A percentile compares a stretch with the other conserved stretches of the same genome.
Conservation (phyloP, 305 asterid species). For the Fraxinus greggii region DNA sequence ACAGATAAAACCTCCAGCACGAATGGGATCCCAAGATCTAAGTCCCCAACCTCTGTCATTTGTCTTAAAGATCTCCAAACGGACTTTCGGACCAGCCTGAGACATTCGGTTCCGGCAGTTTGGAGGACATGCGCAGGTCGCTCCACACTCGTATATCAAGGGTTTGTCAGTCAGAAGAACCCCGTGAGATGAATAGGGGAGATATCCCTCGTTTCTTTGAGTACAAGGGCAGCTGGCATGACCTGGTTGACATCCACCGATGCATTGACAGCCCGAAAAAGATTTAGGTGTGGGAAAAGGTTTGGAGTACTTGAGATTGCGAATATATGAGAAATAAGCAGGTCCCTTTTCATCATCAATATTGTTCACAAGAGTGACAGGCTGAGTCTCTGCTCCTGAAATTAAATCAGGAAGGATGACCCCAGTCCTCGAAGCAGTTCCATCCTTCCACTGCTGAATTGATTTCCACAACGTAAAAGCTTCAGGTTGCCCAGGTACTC, state of each 20-base stretch:
- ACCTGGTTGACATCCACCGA: slow-evolving; percentile 82
- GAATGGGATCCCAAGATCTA: slow-evolving; percentile 93
- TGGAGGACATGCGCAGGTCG: slow-evolving; percentile 66
- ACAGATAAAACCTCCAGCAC: slow-evolving; percentile 74
- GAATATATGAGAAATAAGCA: slow-evolving; percentile 69
- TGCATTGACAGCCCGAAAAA: slow-evolving; percentile 58
- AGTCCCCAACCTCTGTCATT: slow-evolving; percentile 90
- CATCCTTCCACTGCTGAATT: slow-evolving; percentile 80
- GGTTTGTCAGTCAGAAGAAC: slow-evolving; percentile 53
- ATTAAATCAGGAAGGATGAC: slow-evolving; percentile 73
- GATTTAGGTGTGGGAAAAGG: slow-evolving; percentile 48
- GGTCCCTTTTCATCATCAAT: slow-evolving; percentile 87
- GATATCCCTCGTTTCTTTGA: slow-evolving; percentile 55
- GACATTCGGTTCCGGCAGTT: slow-evolving; percentile 68
- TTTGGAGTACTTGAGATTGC: slow-evolving; percentile 50
- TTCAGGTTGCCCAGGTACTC: slow-evolving; percentile 77
- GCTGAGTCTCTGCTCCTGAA: slow-evolving; percentile 69
- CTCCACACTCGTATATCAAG: slow-evolving; percentile 72
- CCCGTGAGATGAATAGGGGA: slow-evolving; percentile 66
- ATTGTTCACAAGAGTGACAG: slow-evolving; percentile 77
- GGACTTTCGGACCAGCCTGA: slow-evolving; percentile 67
- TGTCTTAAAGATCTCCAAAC: slow-evolving; percentile 81
- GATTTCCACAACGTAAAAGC: slow-evolving; percentile 80
- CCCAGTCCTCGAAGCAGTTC: slow-evolving; percentile 51
- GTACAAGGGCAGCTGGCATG: slow-evolving; percentile 58